These are phyloP conservation scores for Pholiota microspora DNA, from an alignment of 768 basidiomycete species.

Conservation along the genomic window DNA sequence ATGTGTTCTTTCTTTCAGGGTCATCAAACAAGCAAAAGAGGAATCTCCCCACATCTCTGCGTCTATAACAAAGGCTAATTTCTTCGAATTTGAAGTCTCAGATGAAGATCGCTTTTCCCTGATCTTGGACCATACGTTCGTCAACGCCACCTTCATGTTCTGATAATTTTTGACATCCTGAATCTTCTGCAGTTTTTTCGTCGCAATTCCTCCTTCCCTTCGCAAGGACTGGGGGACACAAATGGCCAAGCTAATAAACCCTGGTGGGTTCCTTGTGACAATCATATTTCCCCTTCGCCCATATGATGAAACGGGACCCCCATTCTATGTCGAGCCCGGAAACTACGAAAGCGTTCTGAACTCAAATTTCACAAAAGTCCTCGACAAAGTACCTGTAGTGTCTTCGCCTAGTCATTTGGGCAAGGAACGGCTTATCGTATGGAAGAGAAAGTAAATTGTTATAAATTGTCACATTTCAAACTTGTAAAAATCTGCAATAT, in stretches of 20 bases:
- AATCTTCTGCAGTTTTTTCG: conserved; percentile 54
- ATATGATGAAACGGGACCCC: conserved; percentile 49
- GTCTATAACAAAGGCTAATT: conserved; percentile 44
- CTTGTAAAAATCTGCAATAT: too few relatives aligned
- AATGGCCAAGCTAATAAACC: conserved; percentile 53
- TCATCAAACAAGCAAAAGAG: conserved; percentile 16
- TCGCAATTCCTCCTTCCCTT: conserved; percentile 57
- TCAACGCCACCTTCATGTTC: conserved; percentile 7
- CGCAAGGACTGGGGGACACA: conserved; percentile 57
- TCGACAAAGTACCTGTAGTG: conserved; percentile 48
- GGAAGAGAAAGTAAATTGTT: conserved; percentile 31
- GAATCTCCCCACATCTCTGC: conserved; percentile 28
- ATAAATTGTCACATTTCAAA: too few relatives aligned
- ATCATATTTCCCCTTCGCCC: conserved; percentile 56
- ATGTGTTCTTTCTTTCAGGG: conserved; percentile 5
- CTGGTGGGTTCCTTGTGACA: conserved; percentile 62
- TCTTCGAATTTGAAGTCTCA: conserved; percentile 45
- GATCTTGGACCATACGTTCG: conserved; percentile 65
- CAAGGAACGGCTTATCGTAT: conserved; percentile 52
- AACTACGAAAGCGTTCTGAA: conserved; percentile 53
- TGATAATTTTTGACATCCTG: neutral
- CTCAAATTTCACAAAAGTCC: conserved; percentile 48
- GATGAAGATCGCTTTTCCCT: conserved; percentile 47
- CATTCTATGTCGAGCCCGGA: conserved; percentile 56
- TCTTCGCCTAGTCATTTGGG: conserved; percentile 40